phyloP scores from a whole-genome alignment of 257 asterid genomes.

The Nemophila menziesii region DNA sequence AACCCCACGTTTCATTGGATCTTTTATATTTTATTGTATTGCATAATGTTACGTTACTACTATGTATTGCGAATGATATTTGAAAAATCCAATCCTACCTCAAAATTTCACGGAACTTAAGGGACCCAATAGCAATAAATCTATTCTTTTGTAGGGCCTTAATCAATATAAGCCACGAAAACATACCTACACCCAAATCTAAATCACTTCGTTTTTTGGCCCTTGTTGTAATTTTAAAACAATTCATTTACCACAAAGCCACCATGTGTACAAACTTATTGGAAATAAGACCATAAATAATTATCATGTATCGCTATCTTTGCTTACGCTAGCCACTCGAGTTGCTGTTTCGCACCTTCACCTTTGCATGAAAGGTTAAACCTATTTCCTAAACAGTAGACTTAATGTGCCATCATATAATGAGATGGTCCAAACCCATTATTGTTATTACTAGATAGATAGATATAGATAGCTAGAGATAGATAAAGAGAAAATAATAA shows the following conservation, averaged over 20 bases:
- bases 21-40: background rate
- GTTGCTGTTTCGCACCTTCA: slow-evolving; percentile 61
- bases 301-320: slow-evolving; percentile 9
- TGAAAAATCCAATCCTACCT: background rate
- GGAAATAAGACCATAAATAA: background rate
- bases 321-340: slow-evolving; percentile 52
- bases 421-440: slow-evolving; percentile 3
- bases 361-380: slow-evolving; percentile 52
- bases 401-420: slow-evolving; percentile 14
- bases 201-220: background rate
- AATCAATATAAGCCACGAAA: slow-evolving; percentile 3
- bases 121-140: background rate
- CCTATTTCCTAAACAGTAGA: slow-evolving; percentile 4
- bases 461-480: background rate
- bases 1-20: background rate
- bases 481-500: background rate
- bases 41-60: too few relatives aligned
- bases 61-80: background rate
- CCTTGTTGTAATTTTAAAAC: background rate
- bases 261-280: background rate
- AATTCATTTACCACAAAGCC: background rate
- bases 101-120: background rate
- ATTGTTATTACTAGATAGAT: background rate
- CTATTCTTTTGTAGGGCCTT: background rate
- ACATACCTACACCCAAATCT: slow-evolving; percentile 1